phyloP scores from a whole-genome alignment of 208 protist species.

The Trypanosoma mega region DNA sequence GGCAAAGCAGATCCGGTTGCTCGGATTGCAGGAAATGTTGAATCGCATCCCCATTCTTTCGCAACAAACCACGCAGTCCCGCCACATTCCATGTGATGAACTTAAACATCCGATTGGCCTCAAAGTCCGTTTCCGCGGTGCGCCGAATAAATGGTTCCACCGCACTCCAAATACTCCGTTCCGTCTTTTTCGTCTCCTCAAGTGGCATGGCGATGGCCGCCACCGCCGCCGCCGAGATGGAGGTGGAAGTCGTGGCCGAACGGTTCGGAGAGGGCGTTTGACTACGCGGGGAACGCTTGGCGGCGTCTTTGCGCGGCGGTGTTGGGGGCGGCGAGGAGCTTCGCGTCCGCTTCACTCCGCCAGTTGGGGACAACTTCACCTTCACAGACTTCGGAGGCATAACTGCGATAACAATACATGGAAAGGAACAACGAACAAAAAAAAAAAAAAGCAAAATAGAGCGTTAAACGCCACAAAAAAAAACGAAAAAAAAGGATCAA shows the following conservation, averaged over 20 bases:
- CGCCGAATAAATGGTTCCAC: conserved; percentile 63
- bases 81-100: conserved; percentile 93
- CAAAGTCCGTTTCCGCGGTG: conserved; percentile 54
- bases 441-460: conserved; percentile 4
- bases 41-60: conserved; percentile 62
- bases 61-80: conserved; percentile 83
- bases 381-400: neutral
- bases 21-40: conserved; percentile 53
- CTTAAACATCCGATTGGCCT: conserved; percentile 68
- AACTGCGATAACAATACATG: neutral
- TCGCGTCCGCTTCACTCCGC: conserved; percentile 11
- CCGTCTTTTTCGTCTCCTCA: conserved; percentile 35
- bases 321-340: conserved; percentile 20
- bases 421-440: conserved; percentile 1
- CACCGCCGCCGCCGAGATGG: neutral
- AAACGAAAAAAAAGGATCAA: conserved; percentile 6
- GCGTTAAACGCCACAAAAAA: conserved; percentile 7
- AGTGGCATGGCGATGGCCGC: neutral
- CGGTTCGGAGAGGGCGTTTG: conserved; percentile 7
- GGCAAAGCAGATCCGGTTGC: conserved; percentile 80
- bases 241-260: neutral
- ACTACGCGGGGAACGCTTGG: neutral
- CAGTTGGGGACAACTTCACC: neutral
- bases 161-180: conserved; percentile 55
- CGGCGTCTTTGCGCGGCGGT: neutral